Conservation (phyloP, 768 basidiomycete species). For the Phaeotremella skinneri region DNA sequence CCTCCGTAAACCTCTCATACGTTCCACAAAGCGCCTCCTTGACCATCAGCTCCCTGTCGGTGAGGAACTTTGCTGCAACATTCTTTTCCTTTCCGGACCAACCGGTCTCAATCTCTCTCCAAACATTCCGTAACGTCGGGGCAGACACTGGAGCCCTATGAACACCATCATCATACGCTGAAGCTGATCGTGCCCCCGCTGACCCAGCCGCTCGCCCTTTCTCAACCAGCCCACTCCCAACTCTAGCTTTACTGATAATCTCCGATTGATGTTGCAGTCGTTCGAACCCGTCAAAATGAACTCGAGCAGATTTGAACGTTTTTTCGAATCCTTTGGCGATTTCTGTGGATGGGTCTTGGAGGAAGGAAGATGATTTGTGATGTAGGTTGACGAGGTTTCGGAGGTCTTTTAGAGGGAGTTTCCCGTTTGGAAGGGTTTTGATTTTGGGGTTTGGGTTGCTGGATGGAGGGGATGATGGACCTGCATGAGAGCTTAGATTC, state of each 20-base stretch:
- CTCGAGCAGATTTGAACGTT: conserved; percentile 17
- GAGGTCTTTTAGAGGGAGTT: conserved; percentile 23
- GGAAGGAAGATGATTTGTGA: conserved; percentile 43
- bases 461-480: conserved; percentile 19
- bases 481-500: neutral
- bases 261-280: neutral
- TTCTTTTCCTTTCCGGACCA: conserved; percentile 12
- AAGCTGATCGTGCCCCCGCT: neutral
- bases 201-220: neutral
- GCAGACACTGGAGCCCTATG: neutral
- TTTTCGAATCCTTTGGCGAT: conserved; percentile 27
- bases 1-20: conserved; percentile 26
- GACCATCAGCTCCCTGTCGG: conserved; percentile 34
- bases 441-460: conserved; percentile 10
- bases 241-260: neutral
- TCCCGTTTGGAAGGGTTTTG: conserved; percentile 16
- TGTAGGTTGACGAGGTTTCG: conserved; percentile 43
- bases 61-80: conserved; percentile 8
- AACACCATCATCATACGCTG: neutral
- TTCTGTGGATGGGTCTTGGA: conserved; percentile 26
- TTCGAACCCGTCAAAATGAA: neutral
- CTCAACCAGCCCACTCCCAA: neutral
- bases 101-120: conserved; percentile 1
- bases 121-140: neutral
- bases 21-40: conserved; percentile 41